phyloP scores from a whole-genome alignment of 169 alveolate species.

The Babesia ovis region DNA sequence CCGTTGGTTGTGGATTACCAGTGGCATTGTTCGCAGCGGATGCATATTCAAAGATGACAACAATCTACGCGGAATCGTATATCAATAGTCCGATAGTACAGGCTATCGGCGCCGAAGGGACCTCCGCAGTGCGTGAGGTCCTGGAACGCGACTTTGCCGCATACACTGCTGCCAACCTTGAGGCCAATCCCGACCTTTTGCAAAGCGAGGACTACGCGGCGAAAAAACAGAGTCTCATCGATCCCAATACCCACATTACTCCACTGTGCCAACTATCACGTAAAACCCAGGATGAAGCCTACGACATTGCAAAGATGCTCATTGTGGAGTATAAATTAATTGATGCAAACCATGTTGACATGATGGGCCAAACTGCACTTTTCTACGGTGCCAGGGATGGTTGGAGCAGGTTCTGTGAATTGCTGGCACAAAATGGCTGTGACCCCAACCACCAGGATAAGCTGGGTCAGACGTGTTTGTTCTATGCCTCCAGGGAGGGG shows the following conservation, averaged over 20 bases:
- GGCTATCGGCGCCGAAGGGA: constrained; percentile 13
- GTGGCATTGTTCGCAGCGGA: no score
- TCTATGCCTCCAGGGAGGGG: constrained; percentile 93
- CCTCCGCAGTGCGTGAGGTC: constrained; percentile 7
- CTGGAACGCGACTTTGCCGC: constrained; percentile 21
- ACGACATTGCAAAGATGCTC: constrained; percentile 79
- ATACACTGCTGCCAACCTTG: constrained; percentile 19
- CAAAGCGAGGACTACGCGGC: constrained; percentile 16
- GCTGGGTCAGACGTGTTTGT: constrained; percentile 88
- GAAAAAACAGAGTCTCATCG: constrained; percentile 45
- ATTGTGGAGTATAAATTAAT: constrained; percentile 78
- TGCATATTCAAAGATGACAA: constrained; percentile 43
- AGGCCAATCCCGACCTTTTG: constrained; percentile 21
- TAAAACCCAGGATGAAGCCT: constrained; percentile 83
- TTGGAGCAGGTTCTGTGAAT: constrained; percentile 80
- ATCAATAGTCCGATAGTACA: constrained; percentile 52
- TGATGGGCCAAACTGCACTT: constrained; percentile 88
- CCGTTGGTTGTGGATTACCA: no score
- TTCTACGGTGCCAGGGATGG: constrained; percentile 94
- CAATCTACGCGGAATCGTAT: constrained; percentile 50
- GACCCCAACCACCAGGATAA: constrained; percentile 88
- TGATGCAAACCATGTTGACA: constrained; percentile 81
- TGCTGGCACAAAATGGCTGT: constrained; percentile 84
- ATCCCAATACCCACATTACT: constrained; percentile 76
- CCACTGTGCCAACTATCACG: constrained; percentile 86